These are phyloP conservation scores for Pyrenula massariospora DNA, from an alignment of 495 filamentous ascomycete species.

Conservation along the genomic window DNA sequence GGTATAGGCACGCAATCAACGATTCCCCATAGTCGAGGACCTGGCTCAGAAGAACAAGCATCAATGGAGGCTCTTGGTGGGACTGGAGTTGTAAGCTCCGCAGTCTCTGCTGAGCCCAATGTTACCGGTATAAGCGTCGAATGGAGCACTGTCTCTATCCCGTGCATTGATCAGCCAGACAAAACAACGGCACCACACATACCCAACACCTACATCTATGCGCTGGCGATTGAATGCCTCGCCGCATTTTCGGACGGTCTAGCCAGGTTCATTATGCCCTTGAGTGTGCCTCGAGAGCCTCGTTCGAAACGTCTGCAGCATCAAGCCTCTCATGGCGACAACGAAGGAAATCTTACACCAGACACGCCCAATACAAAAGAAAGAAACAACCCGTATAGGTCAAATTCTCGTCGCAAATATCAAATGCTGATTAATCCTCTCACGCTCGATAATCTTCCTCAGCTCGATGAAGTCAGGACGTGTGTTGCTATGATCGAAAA, in stretches of 20 bases:
- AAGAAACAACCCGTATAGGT: slow-evolving; percentile 14
- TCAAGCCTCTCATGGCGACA: slow-evolving; percentile 13
- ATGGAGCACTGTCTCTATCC: slow-evolving; percentile 79
- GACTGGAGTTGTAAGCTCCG: slow-evolving; percentile 72
- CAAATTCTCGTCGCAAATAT: slow-evolving; percentile 40
- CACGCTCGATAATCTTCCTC: slow-evolving; percentile 54
- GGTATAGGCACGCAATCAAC: slow-evolving; percentile 80
- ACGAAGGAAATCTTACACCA: slow-evolving; percentile 32
- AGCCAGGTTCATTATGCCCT: slow-evolving; percentile 81
- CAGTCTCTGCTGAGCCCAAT: slow-evolving; percentile 54
- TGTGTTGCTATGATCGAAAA: slow-evolving; percentile 74
- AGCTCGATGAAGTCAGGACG: slow-evolving; percentile 55
- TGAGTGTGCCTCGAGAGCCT: slow-evolving; percentile 61
- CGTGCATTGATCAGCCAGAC: slow-evolving; percentile 89
- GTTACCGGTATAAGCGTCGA: slow-evolving; percentile 69
- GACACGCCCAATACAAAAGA: slow-evolving; percentile 25
- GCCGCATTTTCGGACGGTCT: slow-evolving; percentile 80
- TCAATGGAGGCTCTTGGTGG: slow-evolving; percentile 80
- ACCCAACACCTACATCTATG: slow-evolving; percentile 90
- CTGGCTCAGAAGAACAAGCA: slow-evolving; percentile 60
- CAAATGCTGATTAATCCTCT: slow-evolving; percentile 72
- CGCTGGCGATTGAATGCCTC: slow-evolving; percentile 77
- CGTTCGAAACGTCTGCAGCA: slow-evolving; percentile 29
- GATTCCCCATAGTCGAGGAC: slow-evolving; percentile 42
- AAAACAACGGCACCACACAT: slow-evolving; percentile 73